Percentiles rank a stretch among this genome's conserved stretches.
These are phyloP conservation scores for Saccharomyces uvarum DNA, from an alignment of 1,139 yeast species.

Conservation along the genomic window DNA sequence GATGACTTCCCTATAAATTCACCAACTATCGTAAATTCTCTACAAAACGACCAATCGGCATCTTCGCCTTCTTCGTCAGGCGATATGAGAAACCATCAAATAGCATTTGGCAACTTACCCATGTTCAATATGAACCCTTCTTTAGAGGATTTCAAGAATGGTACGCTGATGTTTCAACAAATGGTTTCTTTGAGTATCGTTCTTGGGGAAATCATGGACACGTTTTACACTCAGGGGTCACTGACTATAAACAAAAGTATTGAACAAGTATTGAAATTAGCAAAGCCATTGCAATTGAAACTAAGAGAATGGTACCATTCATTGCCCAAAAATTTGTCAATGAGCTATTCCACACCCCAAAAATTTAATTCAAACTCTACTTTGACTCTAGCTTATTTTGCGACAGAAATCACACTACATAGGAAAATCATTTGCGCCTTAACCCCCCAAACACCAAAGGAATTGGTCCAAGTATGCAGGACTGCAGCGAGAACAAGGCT, in stretches of 20 bases:
- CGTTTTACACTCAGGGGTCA: conserved; percentile 64
- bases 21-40: conserved; percentile 16
- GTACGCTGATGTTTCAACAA: conserved; percentile 61
- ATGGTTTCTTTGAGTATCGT: conserved; percentile 63
- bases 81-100: not conserved
- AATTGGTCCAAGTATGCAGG: conserved; percentile 64
- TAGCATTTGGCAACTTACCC: conserved; percentile 12
- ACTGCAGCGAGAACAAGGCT: conserved; percentile 77
- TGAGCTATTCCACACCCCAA: conserved; percentile 53
- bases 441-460: conserved; percentile 47
- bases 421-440: conserved; percentile 64
- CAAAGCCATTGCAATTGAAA: conserved; percentile 77
- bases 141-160: conserved; percentile 59
- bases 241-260: conserved; percentile 49
- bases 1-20: conserved; percentile 66
- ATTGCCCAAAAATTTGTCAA: conserved; percentile 61
- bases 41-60: not conserved
- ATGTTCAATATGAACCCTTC: conserved; percentile 27
- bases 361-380: conserved; percentile 65
- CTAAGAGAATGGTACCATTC: conserved; percentile 80
- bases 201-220: conserved; percentile 61
- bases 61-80: not conserved
- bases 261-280: conserved; percentile 59
- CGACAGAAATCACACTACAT: conserved; percentile 78
- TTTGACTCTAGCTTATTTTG: conserved; percentile 75